These are phyloP conservation scores for Nemania bipapillata DNA, from an alignment of 2,329 filamentous ascomycete species.

Conservation along the genomic window DNA sequence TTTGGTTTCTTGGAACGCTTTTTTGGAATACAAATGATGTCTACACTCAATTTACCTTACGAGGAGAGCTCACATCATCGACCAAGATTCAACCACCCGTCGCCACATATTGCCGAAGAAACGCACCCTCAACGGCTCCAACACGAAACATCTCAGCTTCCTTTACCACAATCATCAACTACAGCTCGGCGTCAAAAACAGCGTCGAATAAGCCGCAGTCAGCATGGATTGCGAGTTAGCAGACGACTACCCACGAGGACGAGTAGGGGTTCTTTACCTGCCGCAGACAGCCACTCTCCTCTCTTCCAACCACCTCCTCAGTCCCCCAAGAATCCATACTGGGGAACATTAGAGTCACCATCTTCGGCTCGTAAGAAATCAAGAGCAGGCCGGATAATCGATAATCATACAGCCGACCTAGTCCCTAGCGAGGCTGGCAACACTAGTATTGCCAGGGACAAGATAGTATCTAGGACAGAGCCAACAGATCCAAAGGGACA, in stretches of 20 bases:
- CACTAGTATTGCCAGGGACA: slow-evolving; percentile 1
- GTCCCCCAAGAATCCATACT: slow-evolving; percentile 44
- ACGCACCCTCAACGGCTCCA: slow-evolving; percentile 48
- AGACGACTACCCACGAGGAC: slow-evolving; percentile 46
- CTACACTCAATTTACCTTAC: slow-evolving; percentile 59
- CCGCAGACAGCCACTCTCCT: slow-evolving; percentile 38
- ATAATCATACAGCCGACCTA: neutral
- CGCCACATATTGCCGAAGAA: slow-evolving; percentile 38
- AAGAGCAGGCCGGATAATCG: neutral
- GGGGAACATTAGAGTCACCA: slow-evolving; percentile 45
- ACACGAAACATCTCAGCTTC: slow-evolving; percentile 50
- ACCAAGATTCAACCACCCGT: slow-evolving; percentile 51
- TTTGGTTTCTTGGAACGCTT: slow-evolving; percentile 49
- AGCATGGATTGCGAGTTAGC: slow-evolving; percentile 52
- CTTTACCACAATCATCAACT: slow-evolving; percentile 49
- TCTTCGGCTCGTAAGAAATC: slow-evolving; percentile 31
- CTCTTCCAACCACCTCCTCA: slow-evolving; percentile 45
- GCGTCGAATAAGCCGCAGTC: slow-evolving; percentile 52
- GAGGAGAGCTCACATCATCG: slow-evolving; percentile 56
- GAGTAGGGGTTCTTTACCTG: slow-evolving; percentile 34
- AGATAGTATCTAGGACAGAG: neutral
- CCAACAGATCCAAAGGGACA: slow-evolving; percentile 20
- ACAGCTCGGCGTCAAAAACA: slow-evolving; percentile 52
- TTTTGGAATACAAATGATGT: slow-evolving; percentile 57
- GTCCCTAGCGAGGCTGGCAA: slow-evolving; percentile 1